Base-by-base conservation (phyloP, 208 protist species). In the Trypanosoma platydactyli region DNA sequence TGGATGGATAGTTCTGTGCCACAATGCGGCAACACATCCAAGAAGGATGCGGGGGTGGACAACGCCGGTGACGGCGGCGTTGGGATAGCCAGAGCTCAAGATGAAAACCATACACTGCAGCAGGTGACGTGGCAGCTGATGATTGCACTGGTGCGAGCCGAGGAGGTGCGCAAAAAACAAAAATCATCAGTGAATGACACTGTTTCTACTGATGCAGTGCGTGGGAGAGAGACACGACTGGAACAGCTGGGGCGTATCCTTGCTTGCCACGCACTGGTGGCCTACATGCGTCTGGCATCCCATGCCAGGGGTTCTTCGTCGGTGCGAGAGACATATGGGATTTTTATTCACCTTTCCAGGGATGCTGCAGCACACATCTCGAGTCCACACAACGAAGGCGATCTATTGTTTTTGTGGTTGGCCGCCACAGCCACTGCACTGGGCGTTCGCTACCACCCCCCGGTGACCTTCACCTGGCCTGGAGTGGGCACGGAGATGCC, bases 351-450 rank as follows among this genome's bases (percentile, higher is more conserved):
- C 24, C 41, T 9, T 9, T 51, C 38, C n/a, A 29, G 48, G 35
- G 13, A 7, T 2, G 52, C 53, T n/a, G 44, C 25, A 16, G 42
- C 22, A 18, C 6, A 11, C 6, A n/a, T 61, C 49, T 18, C 42
- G 1, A 20, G 15, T 29, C 42, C 24, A 15, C 9, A 46, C 35
- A 59, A 49, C 11, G 52, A 66, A 11, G 52, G 73, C 20, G 73
- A 78, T 57, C 15, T 51, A n/a, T 13, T 78, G 41, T 55, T 73
- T 41, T 54, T 78, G 53, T 78, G 73, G 73, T 46, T 78, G 6
- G 60, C 45, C 35, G 49, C 57, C 15, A 53, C 16, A 16, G 58
- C 73, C 16, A 49, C 25, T 41, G 30, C 22, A 25, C 33, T 53
- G 35, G 65, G 66, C 11, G n/a, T 67, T 27, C 66, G 41, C 27